A percentile compares a stretch with the other conserved stretches of the same genome.
Conservation (phyloP, 139 green algal species). For the Dunaliella sp. region DNA sequence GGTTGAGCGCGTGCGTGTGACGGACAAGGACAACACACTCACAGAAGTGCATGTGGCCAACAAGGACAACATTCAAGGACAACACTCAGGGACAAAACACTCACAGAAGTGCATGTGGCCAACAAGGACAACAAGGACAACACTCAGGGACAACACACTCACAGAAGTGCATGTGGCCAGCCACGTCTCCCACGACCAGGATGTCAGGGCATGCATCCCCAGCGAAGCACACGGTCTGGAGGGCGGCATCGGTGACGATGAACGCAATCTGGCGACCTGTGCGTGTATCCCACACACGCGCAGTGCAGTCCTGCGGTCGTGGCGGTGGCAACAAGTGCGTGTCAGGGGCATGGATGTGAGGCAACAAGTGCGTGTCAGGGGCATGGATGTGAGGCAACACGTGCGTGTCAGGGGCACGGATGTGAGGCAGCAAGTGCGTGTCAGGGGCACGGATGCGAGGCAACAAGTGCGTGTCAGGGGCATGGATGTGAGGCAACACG, state of each 20-base stretch:
- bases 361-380: background rate
- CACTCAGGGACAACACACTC: no score
- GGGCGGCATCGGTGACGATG: slow-evolving; percentile 55
- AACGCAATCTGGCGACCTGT: slow-evolving; percentile 35
- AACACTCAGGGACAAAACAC: no score
- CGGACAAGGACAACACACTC: no score
- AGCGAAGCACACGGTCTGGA: slow-evolving; percentile 22
- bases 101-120: no score
- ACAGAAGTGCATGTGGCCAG: slow-evolving; percentile 69
- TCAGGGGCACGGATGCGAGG: background rate
- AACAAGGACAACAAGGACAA: no score
- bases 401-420: background rate
- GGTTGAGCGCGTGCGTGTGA: no score
- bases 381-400: background rate
- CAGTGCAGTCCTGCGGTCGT: slow-evolving; percentile 50
- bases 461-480: background rate
- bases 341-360: background rate
- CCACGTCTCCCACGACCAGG: slow-evolving; percentile 56
- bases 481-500: background rate
- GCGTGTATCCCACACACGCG: slow-evolving; percentile 41
- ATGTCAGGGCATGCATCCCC: slow-evolving; percentile 27
- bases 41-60: no score
- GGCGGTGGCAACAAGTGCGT: background rate
- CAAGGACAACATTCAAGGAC: no score
- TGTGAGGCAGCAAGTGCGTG: background rate